Evolutionary conservation across 257 asterid genomes (phyloP).

Genomic region (Rehmannia glutinosa): DNA sequence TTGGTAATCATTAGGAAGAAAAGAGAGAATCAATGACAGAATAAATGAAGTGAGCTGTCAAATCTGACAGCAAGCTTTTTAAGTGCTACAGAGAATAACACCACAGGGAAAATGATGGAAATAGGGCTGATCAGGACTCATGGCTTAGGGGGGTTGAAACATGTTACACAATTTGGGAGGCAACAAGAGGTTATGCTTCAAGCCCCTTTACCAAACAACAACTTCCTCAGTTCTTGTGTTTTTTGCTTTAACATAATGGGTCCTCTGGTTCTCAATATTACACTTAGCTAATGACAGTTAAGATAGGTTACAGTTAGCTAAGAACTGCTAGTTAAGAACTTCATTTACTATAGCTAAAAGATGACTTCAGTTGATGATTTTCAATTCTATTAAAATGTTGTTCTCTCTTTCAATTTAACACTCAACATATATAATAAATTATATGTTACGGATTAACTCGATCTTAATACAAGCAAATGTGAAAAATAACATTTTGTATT

Average conservation of each 20-base stretch:
- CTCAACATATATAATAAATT: neutral
- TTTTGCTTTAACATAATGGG: neutral
- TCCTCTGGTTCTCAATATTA: conserved; percentile 7
- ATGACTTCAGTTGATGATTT: too few species aligned
- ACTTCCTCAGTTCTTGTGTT: neutral
- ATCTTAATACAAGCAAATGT: neutral
- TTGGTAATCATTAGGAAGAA: conserved; percentile 2
- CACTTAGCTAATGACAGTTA: too few species aligned
- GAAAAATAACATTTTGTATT: neutral
- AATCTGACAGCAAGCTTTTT: conserved; percentile 13
- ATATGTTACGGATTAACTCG: neutral
- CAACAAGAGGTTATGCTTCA: conserved; percentile 7
- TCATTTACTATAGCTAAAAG: too few species aligned
- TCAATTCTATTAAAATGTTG: too few species aligned
- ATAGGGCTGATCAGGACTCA: neutral
- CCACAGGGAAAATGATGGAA: neutral
- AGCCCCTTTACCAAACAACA: neutral
- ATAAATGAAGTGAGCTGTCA: neutral
- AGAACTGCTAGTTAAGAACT: too few species aligned
- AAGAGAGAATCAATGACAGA: neutral
- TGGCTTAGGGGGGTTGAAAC: neutral
- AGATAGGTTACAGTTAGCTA: too few species aligned
- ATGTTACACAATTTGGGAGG: neutral
- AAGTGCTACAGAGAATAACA: neutral
- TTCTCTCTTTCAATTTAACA: too few species aligned